Evolutionary conservation across 2,329 filamentous ascomycete species (phyloP), one percentile per base, ranked within the genome.

Genomic region (Aurifilum marmelostoma): DNA sequence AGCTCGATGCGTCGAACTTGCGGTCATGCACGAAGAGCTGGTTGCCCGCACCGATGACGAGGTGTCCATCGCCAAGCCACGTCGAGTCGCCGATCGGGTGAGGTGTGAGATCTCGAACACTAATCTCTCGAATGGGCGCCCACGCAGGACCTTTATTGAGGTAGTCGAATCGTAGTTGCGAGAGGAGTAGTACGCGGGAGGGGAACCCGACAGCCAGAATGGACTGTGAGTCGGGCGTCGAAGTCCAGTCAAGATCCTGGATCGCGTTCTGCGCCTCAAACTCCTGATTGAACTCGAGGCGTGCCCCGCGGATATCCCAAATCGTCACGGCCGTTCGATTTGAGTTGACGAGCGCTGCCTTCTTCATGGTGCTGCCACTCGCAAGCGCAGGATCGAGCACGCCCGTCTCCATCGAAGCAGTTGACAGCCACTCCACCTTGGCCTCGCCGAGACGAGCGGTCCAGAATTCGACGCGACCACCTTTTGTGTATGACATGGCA

Each of bases 81-180:
- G 93, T 93, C 0, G 94, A 97, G 77, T 97, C 94, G 2, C 94
- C 94, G 64, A 97, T 97, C 0, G 93, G 92, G 77, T 97, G 93
- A 37, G 94, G 92, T 16, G 94, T 97, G 50, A 94, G 83, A 69
- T 94, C 90, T 71, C 91, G 87, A 69, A 94, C 94, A 74, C 86
- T 89, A 68, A 97, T 92, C 76, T 97, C 92, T 60, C 92, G 86
- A 69, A 97, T 91, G 32, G 91, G 85, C 0, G 92, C 91, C 94
- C 94, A 97, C 0, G 94, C 93, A n/a, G 93, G 92, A 0, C 92
- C 91, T 71, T 92, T 91, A 75, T 94, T 93, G 24, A 97, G 84
- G 76, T 97, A 97, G 78, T 97, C 93, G 76, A 96, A 97, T 16
- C 94, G 91, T 81, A 97, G 89, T 76, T 97, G 94, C 7, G 92